Evolutionary conservation across 2,329 filamentous ascomycete species (phyloP).

Genomic region (Cladosporium colombiae): DNA sequence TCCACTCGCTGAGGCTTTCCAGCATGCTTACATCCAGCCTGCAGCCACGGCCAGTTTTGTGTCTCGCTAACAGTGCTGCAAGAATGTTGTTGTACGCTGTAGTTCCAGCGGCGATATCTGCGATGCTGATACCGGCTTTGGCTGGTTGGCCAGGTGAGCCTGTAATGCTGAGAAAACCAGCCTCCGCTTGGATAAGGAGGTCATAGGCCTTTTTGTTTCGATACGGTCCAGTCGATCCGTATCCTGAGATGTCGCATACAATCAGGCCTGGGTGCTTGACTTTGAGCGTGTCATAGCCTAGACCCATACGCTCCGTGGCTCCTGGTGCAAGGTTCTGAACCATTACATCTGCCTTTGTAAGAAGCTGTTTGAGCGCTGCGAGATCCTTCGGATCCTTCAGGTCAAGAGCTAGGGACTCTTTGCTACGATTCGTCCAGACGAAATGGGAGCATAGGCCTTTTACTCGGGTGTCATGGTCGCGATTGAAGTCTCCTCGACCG

Average conservation of each 20-base stretch:
- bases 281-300: conserved; percentile 49
- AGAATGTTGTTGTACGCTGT: conserved; percentile 56
- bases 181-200: conserved; percentile 57
- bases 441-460: conserved; percentile 56
- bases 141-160: conserved; percentile 48
- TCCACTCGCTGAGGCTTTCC: conserved; percentile 59
- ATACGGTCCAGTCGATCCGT: conserved; percentile 55
- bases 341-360: conserved; percentile 52
- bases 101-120: conserved; percentile 56
- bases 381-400: conserved; percentile 50
- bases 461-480: conserved; percentile 53
- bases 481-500: conserved; percentile 54
- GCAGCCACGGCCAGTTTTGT: conserved; percentile 50
- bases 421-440: conserved; percentile 58
- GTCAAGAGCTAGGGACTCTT: conserved; percentile 55
- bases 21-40: conserved; percentile 58
- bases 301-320: conserved; percentile 49
- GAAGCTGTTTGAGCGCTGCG: conserved; percentile 45
- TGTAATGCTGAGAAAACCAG: conserved; percentile 55
- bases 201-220: conserved; percentile 59
- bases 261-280: conserved; percentile 48
- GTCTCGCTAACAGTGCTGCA: conserved; percentile 48
- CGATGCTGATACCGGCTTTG: conserved; percentile 58
- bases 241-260: conserved; percentile 58
- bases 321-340: conserved; percentile 58